Evolutionary conservation across 192 early-diverging fungal genomes (phyloP), one percentile per base, ranked within the genome.

Genomic region (Backusella parvicylindrica): DNA sequence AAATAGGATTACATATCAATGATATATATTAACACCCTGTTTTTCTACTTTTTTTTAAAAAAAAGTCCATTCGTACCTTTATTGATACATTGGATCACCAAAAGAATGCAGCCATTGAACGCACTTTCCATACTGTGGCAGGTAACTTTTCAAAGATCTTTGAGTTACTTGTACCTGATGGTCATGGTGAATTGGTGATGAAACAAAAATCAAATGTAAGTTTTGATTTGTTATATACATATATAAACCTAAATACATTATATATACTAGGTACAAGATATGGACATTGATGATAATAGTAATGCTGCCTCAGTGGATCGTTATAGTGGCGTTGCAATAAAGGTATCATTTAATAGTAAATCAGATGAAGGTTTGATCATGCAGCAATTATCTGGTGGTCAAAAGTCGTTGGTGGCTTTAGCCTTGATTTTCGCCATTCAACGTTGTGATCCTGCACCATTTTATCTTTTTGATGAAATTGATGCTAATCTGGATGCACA

Each of bases 401-500:
- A 99, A 88, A 99, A 99, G 78, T 96, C 95, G 47, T 87, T 99
- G 28, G 98, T 99, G 7, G 98, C 98, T 1, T 88, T 99, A 53
- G 94, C 96, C 11, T 82, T 99, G 23, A 99, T 99, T 60, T 99
- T 99, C 86, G 95, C 98, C 0, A 99, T 99, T 76, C 98, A 99
- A 83, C 88, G 91, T 75, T 99, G 95, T 84, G 98, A 99, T 70
- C 98, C 97, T 23, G 98, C 98, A 66, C 98, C 98, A 11, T 99
- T 99, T 83, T 99, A 99, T 75, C 86, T 99, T 71, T 99, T 99
- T 90, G 98, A 99, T 86, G 98, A 99, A 84, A 99, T 99, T 85
- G 98, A 99, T 84, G 96, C 98, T 38, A 97, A 97, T 49, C 85
- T 99, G 18, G 98, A 99, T 83, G 93, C 95, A 12, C 93, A 93